Evolutionary conservation across 164 flowering plant genomes (phyloP), one percentile per base, ranked within the genome.

Genomic region (Liriodendron chinense): DNA sequence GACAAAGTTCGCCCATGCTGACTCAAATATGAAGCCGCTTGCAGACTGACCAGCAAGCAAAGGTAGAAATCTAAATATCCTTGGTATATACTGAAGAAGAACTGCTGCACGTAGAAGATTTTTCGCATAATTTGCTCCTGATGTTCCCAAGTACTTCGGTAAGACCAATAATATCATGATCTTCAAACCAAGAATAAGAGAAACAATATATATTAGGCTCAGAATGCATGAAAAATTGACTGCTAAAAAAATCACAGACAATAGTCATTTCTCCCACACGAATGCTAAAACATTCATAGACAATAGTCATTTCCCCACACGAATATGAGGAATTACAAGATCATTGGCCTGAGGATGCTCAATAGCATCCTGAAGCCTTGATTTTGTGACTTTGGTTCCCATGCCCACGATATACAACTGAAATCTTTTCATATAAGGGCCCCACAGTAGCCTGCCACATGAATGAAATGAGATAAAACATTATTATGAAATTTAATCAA

Each of bases 1-100:
- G 48, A 94, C 79, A 76, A 94, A 92, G 79, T 92, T 92, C 23
- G 94, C 94, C 96, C 96, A 92, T 74, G 98, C 98, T 24, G 98
- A 86, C 87, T 94, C 98, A 86, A 94, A 94, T 79, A 92, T 83
- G 81, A 94, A 89, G 64, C 96, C 94, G 67, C 75, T 90, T 65
- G 94, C 78, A 74, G 97, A 87, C 70, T 83, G 94, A 16, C 98
- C 97, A 78, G 86, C 90, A 67, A 91, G 83, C 70, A 91, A 78
- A 72, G 97, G 98, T 22, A 90, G 78, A 84, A 86, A 85, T 76
- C 95, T 89, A 67, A 65, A 88, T 75, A 92, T 75, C 74, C 92
- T 87, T 10, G 98, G 98, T 56, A 87, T 59, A 81, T 94, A 92
- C 80, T 94, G 98, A 73, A 90, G 83, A 77, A 91, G 94, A 82